Evolutionary conservation across 108 stramenopile species (phyloP).

Genomic region (Cyclotella kingstonii): DNA sequence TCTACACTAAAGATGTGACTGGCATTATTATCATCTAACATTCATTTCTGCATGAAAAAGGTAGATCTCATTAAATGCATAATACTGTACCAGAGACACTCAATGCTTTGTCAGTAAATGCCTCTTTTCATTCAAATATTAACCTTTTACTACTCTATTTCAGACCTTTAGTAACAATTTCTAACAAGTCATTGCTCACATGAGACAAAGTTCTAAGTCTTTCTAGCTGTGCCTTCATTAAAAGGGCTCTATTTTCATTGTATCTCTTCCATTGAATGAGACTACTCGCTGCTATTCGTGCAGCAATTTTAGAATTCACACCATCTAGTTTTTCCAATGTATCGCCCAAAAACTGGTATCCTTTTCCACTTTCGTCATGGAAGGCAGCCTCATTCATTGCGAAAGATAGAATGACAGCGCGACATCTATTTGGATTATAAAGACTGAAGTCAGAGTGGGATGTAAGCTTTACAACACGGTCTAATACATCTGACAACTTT

Average conservation of each 20-base stretch:
- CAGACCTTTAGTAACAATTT: constrained; percentile 75
- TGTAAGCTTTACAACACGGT: constrained; percentile 35
- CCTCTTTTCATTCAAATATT: no score
- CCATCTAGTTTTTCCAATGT: constrained; percentile 76
- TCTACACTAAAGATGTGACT: no score
- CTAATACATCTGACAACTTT: constrained; percentile 41
- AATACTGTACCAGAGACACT: no score
- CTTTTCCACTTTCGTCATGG: constrained; percentile 74
- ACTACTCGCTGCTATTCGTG: constrained; percentile 62
- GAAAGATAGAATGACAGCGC: constrained; percentile 62
- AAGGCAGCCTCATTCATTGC: constrained; percentile 63
- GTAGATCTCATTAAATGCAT: no score
- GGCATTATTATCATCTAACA: no score
- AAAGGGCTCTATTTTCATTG: constrained; percentile 59
- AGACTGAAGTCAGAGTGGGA: constrained; percentile 72
- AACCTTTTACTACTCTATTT: constrained; percentile 29
- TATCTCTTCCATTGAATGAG: constrained; percentile 86
- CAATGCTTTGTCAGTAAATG: no score
- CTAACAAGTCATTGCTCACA: constrained; percentile 80
- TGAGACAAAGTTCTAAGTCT: constrained; percentile 58
- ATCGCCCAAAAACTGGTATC: constrained; percentile 82
- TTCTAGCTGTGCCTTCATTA: constrained; percentile 81
- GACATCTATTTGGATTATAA: constrained; percentile 76
- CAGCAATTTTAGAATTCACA: constrained; percentile 90
- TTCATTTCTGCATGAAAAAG: no score